phyloP scores from a whole-genome alignment of 139 green algal genomes.

The Chloropicon primus region DNA sequence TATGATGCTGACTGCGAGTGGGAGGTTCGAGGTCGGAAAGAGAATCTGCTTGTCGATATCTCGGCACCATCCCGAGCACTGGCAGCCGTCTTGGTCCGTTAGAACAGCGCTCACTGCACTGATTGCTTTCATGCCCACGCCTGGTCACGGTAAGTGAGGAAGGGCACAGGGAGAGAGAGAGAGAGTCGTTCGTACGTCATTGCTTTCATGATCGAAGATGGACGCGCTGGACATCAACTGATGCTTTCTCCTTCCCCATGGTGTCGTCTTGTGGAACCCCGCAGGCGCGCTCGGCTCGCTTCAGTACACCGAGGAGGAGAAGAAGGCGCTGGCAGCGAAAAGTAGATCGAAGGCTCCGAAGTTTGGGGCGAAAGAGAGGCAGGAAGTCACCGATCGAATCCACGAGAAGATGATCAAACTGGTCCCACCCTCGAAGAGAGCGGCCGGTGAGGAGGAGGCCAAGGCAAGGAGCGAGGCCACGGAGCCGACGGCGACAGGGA shows the following conservation, averaged over 20 bases:
- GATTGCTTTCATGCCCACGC: conserved; percentile 86
- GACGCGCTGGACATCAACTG: conserved; percentile 74
- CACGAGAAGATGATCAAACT: neutral
- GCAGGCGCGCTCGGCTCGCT: conserved; percentile 12
- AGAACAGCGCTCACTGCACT: conserved; percentile 82
- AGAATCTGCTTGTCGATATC: conserved; percentile 96
- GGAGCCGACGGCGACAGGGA: neutral
- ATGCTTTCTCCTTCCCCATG: neutral
- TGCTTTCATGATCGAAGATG: no score
- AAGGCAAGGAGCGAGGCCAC: neutral
- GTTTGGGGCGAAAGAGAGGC: conserved; percentile 41
- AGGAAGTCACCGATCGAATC: neutral
- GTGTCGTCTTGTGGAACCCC: neutral
- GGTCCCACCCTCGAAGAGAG: neutral
- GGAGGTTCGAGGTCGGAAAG: conserved; percentile 79
- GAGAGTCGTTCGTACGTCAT: neutral
- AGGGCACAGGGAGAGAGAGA: no score
- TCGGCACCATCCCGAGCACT: conserved; percentile 89
- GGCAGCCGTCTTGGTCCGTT: conserved; percentile 94
- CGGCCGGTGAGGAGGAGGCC: neutral
- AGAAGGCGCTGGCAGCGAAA: conserved; percentile 46
- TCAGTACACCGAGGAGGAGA: conserved; percentile 69
- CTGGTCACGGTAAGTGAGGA: conserved; percentile 70
- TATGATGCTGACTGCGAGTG: conserved; percentile 37
- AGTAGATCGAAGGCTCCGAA: conserved; percentile 33